These are phyloP conservation scores for Blastomyces parvus DNA, from an alignment of 2,329 filamentous ascomycete genomes.

Conservation along the genomic window DNA sequence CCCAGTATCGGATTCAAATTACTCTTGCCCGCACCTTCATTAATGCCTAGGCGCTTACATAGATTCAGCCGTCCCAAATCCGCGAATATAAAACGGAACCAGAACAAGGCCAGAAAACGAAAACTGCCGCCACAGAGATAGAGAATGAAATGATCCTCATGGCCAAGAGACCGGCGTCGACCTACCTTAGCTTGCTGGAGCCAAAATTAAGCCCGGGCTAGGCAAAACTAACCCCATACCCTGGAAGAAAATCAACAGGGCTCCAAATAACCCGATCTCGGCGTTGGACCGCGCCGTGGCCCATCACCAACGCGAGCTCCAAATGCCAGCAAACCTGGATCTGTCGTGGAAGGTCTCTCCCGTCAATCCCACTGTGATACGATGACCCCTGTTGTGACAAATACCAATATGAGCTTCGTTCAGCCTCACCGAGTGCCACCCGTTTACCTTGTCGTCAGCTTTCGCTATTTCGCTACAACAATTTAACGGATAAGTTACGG, in stretches of 20 bases:
- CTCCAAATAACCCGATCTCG: neutral
- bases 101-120: neutral
- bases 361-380: neutral
- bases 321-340: neutral
- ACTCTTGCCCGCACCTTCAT: no score
- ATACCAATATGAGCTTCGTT: no score
- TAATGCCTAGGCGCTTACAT: no score
- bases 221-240: neutral
- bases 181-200: neutral
- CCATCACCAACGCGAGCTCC: neutral
- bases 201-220: neutral
- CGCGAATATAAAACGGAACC: conserved; percentile 5
- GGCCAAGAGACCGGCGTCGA: neutral
- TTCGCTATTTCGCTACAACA: no score
- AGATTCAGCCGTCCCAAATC: neutral
- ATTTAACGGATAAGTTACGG: no score
- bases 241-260: neutral
- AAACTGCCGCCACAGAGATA: neutral
- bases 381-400: neutral
- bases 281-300: neutral
- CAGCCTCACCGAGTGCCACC: no score
- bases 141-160: neutral
- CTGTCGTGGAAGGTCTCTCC: neutral
- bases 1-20: no score
- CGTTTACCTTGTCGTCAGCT: no score